Base-by-base conservation (phyloP, 1,139 yeast genomes). In the Yarrowia galli region DNA sequence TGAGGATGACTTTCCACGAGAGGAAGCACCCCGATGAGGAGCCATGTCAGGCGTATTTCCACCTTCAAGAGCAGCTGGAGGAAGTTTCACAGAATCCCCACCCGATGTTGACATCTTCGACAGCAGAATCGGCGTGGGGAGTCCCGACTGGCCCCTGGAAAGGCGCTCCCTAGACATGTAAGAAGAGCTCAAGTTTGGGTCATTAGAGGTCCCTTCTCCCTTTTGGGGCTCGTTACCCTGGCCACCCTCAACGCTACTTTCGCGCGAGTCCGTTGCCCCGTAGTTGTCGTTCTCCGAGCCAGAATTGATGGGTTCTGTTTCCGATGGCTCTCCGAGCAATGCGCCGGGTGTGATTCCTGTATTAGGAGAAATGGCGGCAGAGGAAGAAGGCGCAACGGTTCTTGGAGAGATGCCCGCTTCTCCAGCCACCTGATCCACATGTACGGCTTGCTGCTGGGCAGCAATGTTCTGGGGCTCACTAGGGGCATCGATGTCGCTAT, bases 31-130 rank as follows among this genome's bases (percentile, higher is more conserved):
- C 28, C 40, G 28, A 13, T 22, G 67, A 23, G 42, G 53, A 38
- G 32, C 53, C 65, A 53, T 61, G 51, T 32, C 40, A 42, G 45
- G 64, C 6, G 64, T 58, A 3, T 16, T 28, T 12, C 48, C 63
- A 15, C 48, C 28, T 15, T 20, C 51, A 3, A 69, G 64, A 16
- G 71, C 72, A n/a, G 70, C 71, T 6, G 69, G 70, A 22, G 69
- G 72, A 65, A 71, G 69, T 28, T 67, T 60, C 48, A 71, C 61
- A 2, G 69, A 70, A 38, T 40, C 53, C 36, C 51, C 65, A 13
- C 63, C 60, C 15, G 25, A 65, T 46, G 42, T 40, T 56, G 51
- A 53, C 2, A 64, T 40, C 28, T 48, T 67, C 36, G 48, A 53
- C n/a, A 60, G 23, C 38, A 69, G 45, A 45, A 66, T 23, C 35